Base-by-base conservation (phyloP, 345 rosid species). In the Eucalyptus decipiens region DNA sequence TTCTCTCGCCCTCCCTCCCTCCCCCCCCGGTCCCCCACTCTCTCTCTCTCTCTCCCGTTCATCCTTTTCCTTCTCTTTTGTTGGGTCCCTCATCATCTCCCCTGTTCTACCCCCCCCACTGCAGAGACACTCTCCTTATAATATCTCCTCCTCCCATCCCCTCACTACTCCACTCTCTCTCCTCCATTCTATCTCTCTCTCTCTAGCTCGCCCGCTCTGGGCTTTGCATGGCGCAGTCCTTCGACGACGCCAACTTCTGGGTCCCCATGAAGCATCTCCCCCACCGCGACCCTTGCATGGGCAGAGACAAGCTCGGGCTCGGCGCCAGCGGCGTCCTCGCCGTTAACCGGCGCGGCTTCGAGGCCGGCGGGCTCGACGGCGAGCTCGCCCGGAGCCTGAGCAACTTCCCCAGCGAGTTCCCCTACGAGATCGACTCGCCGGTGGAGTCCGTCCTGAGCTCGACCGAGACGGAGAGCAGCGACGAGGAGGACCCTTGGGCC, bases 401-500 rank as follows among this genome's bases (percentile, higher is more conserved):
- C 50, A 88, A 17, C 52, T 93, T 95, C 89, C 96, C 97, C 2
- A 87, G 88, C 6, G 98, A 96, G 92, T 93, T 96, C 87, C 98
- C 97, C 30, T 95, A 90, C 91, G 97, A 95, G 88, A 91, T 93
- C 49, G 96, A 93, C 76, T 94, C 95, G 43, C 95, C 96, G 21
- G 93, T 92, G 43, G 95, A 91, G 89, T 93, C 96, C 6, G 91
- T 89, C 5, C 90, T 87, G 2, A 94, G 95, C 87, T 94, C 96
- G 15, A 92, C 95, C 3, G 96, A 93, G 92, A 91, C 95, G 7
- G 97, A 94, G 87, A 93, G 91, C 88, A 95, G 95, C 86, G 99
- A 96, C 86, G 99, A 96, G 89, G 96, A 94, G 43, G 96, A 95
- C 88, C 95, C 91, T 80, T 90, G 96, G 0, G 95, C 95, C 43